These are phyloP conservation scores for Fusarium sp. DNA, from an alignment of 2,329 filamentous ascomycete genomes.

Conservation along the genomic window DNA sequence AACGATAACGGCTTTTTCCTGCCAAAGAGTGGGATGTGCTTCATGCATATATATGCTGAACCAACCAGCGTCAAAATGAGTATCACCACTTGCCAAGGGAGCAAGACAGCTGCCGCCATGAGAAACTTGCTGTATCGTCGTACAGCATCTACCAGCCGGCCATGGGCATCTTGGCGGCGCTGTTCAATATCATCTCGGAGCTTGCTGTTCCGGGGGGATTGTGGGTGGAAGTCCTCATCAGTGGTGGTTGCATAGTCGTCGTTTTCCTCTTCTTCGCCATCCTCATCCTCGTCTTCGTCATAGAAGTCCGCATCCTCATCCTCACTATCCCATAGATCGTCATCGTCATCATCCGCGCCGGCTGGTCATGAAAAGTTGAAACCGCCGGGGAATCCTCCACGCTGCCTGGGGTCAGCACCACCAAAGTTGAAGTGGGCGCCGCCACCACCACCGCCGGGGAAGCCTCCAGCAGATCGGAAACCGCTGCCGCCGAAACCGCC, in stretches of 20 bases:
- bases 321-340: conserved; percentile 45
- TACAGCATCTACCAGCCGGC: conserved; percentile 51
- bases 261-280: conserved; percentile 38
- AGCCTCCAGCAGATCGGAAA: conserved; percentile 61
- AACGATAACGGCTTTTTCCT: conserved; percentile 29
- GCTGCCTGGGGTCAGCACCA: conserved; percentile 46
- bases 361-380: conserved; percentile 60
- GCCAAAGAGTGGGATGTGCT: conserved; percentile 36
- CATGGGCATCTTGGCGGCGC: conserved; percentile 46
- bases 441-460: conserved; percentile 57
- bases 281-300: conserved; percentile 33
- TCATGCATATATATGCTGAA: conserved; percentile 53
- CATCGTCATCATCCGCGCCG: conserved; percentile 48
- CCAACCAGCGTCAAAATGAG: conserved; percentile 48
- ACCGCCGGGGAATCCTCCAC: conserved; percentile 49
- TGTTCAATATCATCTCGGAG: conserved; percentile 42
- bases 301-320: conserved; percentile 42
- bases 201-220: conserved; percentile 35
- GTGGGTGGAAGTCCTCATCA: conserved; percentile 32
- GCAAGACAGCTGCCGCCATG: conserved; percentile 56
- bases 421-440: conserved; percentile 68
- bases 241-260: conserved; percentile 34
- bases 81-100: conserved; percentile 53
- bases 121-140: conserved; percentile 53
- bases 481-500: conserved; percentile 64